Percentiles rank a stretch among this genome's conserved stretches.
phyloP scores from a whole-genome alignment of 768 basidiomycete genomes.

The Russula earlei region DNA sequence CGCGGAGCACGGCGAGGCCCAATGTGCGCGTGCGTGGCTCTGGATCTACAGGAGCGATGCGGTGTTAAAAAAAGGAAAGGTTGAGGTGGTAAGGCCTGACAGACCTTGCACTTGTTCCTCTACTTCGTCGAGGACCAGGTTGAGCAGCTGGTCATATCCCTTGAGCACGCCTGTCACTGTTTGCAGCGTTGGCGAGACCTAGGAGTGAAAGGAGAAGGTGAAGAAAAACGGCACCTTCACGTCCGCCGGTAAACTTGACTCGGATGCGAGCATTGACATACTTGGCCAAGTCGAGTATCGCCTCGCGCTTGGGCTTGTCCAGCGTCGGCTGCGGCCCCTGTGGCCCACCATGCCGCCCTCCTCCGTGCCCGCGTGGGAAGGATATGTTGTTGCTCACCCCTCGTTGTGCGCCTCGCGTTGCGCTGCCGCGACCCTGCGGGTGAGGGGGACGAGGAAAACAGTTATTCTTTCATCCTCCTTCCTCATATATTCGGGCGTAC shows the following conservation, averaged over 20 bases:
- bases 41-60: conserved; percentile 37
- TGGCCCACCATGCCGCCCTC: conserved; percentile 42
- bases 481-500: conserved; percentile 30
- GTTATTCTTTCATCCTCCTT: background rate
- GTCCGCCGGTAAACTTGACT: conserved; percentile 96
- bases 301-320: conserved; percentile 83
- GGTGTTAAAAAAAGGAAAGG: background rate
- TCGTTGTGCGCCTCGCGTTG: conserved; percentile 37
- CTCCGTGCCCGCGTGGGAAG: conserved; percentile 4
- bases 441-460: conserved; percentile 22
- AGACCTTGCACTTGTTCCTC: conserved; percentile 69
- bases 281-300: conserved; percentile 90
- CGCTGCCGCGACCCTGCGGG: conserved; percentile 57
- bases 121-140: conserved; percentile 95
- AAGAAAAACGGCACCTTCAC: conserved; percentile 61
- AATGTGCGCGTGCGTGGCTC: conserved; percentile 55
- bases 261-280: conserved; percentile 88
- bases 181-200: too few species aligned
- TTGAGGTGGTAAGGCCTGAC: background rate
- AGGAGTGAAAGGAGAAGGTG: background rate
- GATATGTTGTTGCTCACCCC: conserved; percentile 27
- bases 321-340: conserved; percentile 40
- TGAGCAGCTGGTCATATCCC: conserved; percentile 92
- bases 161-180: conserved; percentile 87
- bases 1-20: conserved; percentile 84